phyloP scores from a whole-genome alignment of 768 basidiomycete species.

The Macrolepiota dolichaula region DNA sequence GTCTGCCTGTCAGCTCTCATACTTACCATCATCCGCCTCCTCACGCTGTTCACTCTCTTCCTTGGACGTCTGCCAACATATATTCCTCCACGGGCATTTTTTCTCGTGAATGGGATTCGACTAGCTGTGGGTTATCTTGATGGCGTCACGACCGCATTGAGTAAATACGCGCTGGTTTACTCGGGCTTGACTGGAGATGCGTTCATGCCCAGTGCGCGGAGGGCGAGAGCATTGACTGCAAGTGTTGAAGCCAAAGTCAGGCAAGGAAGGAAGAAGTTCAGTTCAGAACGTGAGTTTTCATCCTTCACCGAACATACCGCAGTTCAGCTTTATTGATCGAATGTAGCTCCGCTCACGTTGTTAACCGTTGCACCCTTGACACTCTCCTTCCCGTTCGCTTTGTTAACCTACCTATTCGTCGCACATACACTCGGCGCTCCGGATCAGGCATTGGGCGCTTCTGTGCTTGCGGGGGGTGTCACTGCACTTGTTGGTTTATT shows the following conservation, averaged over 20 bases:
- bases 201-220: conserved; percentile 54
- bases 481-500: conserved; percentile 82
- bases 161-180: conserved; percentile 64
- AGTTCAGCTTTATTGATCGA: conserved; percentile 7
- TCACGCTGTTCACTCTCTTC: conserved; percentile 45
- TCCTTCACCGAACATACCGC: not conserved
- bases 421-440: conserved; percentile 74
- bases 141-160: conserved; percentile 53
- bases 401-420: conserved; percentile 86
- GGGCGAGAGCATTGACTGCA: conserved; percentile 43
- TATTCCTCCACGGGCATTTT: conserved; percentile 42
- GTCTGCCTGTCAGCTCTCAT: conserved; percentile 75
- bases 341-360: conserved; percentile 60
- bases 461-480: conserved; percentile 72
- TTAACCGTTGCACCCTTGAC: conserved; percentile 77
- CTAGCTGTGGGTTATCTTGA: conserved; percentile 51
- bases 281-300: conserved; percentile 52
- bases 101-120: conserved; percentile 43
- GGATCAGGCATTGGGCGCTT: conserved; percentile 68
- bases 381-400: conserved; percentile 76
- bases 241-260: conserved; percentile 23
- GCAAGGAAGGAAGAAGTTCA: conserved; percentile 35
- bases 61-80: conserved; percentile 55
- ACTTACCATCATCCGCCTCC: conserved; percentile 63
- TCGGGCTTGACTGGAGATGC: conserved; percentile 72